A percentile compares a stretch with the other conserved stretches of the same genome.
Evolutionary conservation across 1,284 basidiomycete genomes (phyloP).

Genomic region (Quambalaria eucalypti): DNA sequence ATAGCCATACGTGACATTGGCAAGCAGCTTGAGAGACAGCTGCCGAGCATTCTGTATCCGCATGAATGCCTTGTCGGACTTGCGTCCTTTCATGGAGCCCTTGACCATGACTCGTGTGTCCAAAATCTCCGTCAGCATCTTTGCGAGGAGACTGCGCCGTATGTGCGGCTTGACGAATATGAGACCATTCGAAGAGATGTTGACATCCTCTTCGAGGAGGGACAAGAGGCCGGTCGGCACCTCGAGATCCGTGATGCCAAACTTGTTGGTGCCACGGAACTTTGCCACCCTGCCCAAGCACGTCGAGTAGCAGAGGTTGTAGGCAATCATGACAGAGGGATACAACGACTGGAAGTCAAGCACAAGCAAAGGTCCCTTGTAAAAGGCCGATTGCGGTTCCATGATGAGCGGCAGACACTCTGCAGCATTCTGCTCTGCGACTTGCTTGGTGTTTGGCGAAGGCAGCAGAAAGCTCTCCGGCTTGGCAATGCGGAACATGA

Average conservation of each 20-base stretch:
- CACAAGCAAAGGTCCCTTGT: conserved; percentile 79
- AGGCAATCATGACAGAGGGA: conserved; percentile 95
- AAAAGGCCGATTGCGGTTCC: conserved; percentile 87
- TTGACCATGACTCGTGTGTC: conserved; percentile 98
- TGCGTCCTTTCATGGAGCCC: conserved; percentile 75
- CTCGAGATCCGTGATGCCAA: conserved; percentile 52
- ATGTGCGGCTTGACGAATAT: conserved; percentile 81
- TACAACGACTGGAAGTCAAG: conserved; percentile 94
- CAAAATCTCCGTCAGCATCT: conserved; percentile 86
- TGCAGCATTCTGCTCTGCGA: conserved; percentile 76
- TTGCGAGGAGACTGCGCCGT: conserved; percentile 71
- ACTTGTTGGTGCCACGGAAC: conserved; percentile 78
- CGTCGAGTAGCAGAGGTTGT: conserved; percentile 65
- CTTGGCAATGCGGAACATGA: conserved; percentile 96
- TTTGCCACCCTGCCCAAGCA: conserved; percentile 78
- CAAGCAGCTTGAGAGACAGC: conserved; percentile 39
- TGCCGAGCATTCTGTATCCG: conserved; percentile 40
- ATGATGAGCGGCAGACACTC: conserved; percentile 89
- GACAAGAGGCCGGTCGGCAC: conserved; percentile 4
- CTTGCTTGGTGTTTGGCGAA: conserved; percentile 37
- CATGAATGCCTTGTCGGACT: conserved; percentile 57
- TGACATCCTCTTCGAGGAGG: conserved; percentile 14
- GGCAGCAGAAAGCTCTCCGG: conserved; percentile 61
- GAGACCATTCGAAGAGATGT: conserved; percentile 67
- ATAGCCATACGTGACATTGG: conserved; percentile 65